Percentiles rank a stretch among this genome's conserved stretches.
Evolutionary conservation across 228 moss, liverwort and hornwort genomes (phyloP).

Genomic region (Sphagnum magellanicum): DNA sequence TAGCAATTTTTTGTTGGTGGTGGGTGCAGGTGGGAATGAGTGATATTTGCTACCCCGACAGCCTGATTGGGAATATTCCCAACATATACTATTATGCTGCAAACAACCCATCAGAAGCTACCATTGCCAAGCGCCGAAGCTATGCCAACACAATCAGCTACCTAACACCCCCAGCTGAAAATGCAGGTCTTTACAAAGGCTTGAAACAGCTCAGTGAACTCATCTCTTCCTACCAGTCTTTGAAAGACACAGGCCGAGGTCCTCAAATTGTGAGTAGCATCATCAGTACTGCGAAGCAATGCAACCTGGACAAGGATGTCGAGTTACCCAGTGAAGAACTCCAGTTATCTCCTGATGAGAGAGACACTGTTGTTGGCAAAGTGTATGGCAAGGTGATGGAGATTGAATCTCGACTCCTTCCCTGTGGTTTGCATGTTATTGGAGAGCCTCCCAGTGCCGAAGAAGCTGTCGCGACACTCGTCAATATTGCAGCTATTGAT

Average conservation of each 20-base stretch:
- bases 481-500: slow-evolving; percentile 96
- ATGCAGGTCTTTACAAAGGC: slow-evolving; percentile 93
- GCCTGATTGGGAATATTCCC: slow-evolving; percentile 90
- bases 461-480: slow-evolving; percentile 88
- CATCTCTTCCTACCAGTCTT: slow-evolving; percentile 87
- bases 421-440: slow-evolving; percentile 88
- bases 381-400: slow-evolving; percentile 99
- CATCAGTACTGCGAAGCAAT: slow-evolving; percentile 92
- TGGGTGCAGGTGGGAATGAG: slow-evolving; percentile 86
- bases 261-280: slow-evolving; percentile 93
- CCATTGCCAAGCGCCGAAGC: slow-evolving; percentile 92
- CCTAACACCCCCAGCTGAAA: slow-evolving; percentile 95
- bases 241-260: slow-evolving; percentile 88
- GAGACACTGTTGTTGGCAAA: slow-evolving; percentile 83
- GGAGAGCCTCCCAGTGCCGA: slow-evolving; percentile 93
- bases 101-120: slow-evolving; percentile 97
- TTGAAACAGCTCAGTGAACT: slow-evolving; percentile 97
- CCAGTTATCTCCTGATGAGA: slow-evolving; percentile 59
- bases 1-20: no score
- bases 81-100: slow-evolving; percentile 99
- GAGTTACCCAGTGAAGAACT: slow-evolving; percentile 59
- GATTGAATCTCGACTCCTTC: slow-evolving; percentile 86
- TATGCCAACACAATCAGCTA: slow-evolving; percentile 99
- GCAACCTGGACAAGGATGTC: slow-evolving; percentile 93
- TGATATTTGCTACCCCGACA: slow-evolving; percentile 84